Evolutionary conservation across 2,329 filamentous ascomycete genomes (phyloP).

Genomic region (Passalora sequoiae): DNA sequence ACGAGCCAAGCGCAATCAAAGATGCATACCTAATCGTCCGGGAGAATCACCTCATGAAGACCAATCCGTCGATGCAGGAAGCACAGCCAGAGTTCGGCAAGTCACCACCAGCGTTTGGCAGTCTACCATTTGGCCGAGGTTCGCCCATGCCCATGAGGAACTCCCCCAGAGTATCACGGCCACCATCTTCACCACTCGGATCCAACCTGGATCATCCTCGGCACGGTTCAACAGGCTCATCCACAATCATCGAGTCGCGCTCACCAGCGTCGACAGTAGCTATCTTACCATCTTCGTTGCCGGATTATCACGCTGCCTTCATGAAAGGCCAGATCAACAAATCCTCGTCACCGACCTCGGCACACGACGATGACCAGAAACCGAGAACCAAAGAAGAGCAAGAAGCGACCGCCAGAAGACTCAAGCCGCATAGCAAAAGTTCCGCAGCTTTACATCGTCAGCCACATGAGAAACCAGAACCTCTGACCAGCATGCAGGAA

Average conservation of each 20-base stretch:
- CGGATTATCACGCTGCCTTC: slow-evolving; percentile 83
- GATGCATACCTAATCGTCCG: slow-evolving; percentile 97
- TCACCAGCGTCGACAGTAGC: slow-evolving; percentile 70
- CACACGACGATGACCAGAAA: slow-evolving; percentile 39
- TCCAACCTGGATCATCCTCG: slow-evolving; percentile 37
- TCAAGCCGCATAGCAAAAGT: slow-evolving; percentile 80
- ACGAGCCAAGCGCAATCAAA: slow-evolving; percentile 96
- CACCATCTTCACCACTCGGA: slow-evolving; percentile 27
- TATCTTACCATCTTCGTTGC: slow-evolving; percentile 84
- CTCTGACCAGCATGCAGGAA: slow-evolving; percentile 51
- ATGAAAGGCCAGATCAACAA: slow-evolving; percentile 61
- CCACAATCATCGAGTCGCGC: slow-evolving; percentile 36
- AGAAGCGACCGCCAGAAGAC: slow-evolving; percentile 69
- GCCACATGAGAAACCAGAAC: slow-evolving; percentile 43
- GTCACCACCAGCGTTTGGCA: slow-evolving; percentile 19
- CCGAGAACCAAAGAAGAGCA: slow-evolving; percentile 58
- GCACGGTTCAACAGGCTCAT: slow-evolving; percentile 39
- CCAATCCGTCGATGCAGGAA: slow-evolving; percentile 56
- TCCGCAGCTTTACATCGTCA: slow-evolving; percentile 28
- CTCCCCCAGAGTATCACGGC: slow-evolving; percentile 31
- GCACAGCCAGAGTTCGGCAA: slow-evolving; percentile 48
- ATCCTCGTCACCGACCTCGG: slow-evolving; percentile 25
- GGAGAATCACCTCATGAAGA: slow-evolving; percentile 96
- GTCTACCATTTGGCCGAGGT: slow-evolving; percentile 6
- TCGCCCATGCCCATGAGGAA: slow-evolving; percentile 2